Percentiles rank a stretch among this genome's conserved stretches.
These are phyloP conservation scores for Amaranthus tricolor DNA, from an alignment of 179 eudicot species.

Conservation along the genomic window DNA sequence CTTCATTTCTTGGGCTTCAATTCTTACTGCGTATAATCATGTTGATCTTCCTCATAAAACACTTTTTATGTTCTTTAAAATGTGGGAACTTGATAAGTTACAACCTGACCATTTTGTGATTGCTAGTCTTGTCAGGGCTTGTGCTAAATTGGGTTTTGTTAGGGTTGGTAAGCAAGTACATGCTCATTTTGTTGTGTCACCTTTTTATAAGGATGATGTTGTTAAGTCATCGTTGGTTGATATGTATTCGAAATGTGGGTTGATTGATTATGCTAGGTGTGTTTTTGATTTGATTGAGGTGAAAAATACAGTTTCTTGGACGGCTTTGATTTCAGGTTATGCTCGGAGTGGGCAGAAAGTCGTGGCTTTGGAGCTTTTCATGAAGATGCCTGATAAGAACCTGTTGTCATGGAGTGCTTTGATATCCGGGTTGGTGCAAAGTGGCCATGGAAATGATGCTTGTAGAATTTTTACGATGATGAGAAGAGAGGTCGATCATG, in stretches of 20 bases:
- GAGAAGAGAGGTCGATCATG: constrained; percentile 50
- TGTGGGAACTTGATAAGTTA: constrained; percentile 47
- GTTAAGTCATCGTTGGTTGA: constrained; percentile 67
- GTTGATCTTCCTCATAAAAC: constrained; percentile 39
- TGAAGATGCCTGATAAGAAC: constrained; percentile 40
- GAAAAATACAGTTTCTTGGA: constrained; percentile 57
- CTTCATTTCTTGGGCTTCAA: constrained; percentile 65
- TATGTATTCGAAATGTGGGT: constrained; percentile 66
- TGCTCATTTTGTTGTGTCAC: constrained; percentile 46
- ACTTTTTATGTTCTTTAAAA: constrained; percentile 38
- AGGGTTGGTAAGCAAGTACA: constrained; percentile 62
- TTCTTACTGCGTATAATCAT: constrained; percentile 66
- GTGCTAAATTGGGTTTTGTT: constrained; percentile 41
- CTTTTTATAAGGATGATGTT: constrained; percentile 52
- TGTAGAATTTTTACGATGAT: constrained; percentile 40
- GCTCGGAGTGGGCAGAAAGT: constrained; percentile 47
- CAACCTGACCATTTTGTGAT: constrained; percentile 62
- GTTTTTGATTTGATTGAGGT: constrained; percentile 50
- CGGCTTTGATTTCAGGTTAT: constrained; percentile 64
- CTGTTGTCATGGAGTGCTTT: constrained; percentile 79
- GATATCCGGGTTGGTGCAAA: constrained; percentile 77
- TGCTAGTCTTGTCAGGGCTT: constrained; percentile 56
- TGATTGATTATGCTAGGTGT: constrained; percentile 39
- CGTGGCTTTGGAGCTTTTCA: constrained; percentile 51
- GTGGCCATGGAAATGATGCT: constrained; percentile 50